Evolutionary conservation across 2,329 filamentous ascomycete genomes (phyloP).

Genomic region (Clonostachys sp.): DNA sequence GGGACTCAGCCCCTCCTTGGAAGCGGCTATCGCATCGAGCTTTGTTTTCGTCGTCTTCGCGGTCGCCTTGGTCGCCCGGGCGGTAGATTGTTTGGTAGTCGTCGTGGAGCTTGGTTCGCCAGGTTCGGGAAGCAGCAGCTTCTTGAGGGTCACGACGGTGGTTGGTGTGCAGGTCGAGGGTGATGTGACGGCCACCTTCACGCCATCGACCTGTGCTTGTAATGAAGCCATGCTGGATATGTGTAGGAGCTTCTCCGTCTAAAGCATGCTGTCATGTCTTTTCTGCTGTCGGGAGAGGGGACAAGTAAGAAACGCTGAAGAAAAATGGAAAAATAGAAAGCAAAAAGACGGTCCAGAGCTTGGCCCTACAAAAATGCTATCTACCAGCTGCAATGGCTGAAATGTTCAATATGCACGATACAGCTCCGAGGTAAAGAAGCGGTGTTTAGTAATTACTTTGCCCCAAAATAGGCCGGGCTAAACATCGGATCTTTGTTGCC

Average conservation of each 20-base stretch:
- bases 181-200: slow-evolving; percentile 49
- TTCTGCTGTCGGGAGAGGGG: too few species aligned
- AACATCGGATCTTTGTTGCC: slow-evolving; percentile 24
- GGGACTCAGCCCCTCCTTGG: slow-evolving; percentile 13
- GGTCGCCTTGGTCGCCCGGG: slow-evolving; percentile 15
- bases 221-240: slow-evolving; percentile 34
- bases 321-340: neutral
- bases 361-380: neutral
- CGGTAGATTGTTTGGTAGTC: slow-evolving; percentile 4
- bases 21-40: neutral
- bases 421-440: neutral
- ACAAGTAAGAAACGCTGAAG: neutral
- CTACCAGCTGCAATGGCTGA: neutral
- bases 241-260: slow-evolving; percentile 2
- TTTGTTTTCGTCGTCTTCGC: slow-evolving; percentile 18
- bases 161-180: slow-evolving; percentile 47
- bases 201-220: slow-evolving; percentile 38
- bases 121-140: slow-evolving; percentile 32
- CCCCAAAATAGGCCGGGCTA: slow-evolving; percentile 12
- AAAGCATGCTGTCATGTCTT: too few species aligned
- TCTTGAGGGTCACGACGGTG: slow-evolving; percentile 40
- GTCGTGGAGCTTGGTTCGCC: neutral
- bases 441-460: neutral
- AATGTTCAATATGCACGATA: neutral
- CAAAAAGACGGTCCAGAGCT: neutral